phyloP scores from a whole-genome alignment of 805 yeast species.

The Vanderwaltozyma yarrowii region DNA sequence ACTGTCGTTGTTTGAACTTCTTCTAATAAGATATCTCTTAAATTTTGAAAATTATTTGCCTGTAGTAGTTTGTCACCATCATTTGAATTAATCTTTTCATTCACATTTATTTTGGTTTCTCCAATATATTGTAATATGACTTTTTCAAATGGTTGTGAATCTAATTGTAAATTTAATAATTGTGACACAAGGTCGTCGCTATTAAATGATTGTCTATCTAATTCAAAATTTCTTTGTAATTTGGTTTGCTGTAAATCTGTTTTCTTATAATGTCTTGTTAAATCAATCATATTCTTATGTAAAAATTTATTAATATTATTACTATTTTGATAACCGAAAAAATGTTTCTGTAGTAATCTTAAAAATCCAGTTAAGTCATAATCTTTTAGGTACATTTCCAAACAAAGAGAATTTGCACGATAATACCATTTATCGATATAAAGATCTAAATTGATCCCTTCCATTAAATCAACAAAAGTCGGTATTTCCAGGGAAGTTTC shows the following conservation, averaged over 20 bases:
- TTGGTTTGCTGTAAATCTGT: constrained; percentile 8
- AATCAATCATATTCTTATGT: constrained; percentile 17
- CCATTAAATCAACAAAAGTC: constrained; percentile 13
- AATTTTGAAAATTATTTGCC: constrained; percentile 34
- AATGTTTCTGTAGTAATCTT: constrained; percentile 43
- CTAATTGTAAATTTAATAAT: constrained; percentile 31
- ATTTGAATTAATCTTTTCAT: not conserved
- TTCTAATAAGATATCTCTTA: constrained; percentile 36
- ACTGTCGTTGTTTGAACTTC: constrained; percentile 25
- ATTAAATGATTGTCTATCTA: constrained; percentile 4
- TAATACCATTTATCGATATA: constrained; percentile 51
- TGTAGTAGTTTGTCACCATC: constrained; percentile 29
- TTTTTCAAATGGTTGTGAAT: constrained; percentile 23
- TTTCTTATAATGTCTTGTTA: constrained; percentile 20
- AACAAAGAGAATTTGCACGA: constrained; percentile 54
- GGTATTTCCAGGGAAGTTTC: constrained; percentile 18
- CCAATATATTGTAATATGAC: constrained; percentile 12
- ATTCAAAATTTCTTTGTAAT: constrained; percentile 26
- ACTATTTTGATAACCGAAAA: constrained; percentile 31
- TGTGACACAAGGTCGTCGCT: constrained; percentile 17
- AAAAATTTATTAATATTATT: constrained; percentile 17
- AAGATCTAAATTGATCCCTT: constrained; percentile 37
- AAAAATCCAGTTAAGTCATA: constrained; percentile 43
- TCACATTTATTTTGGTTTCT: not conserved
- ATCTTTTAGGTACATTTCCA: constrained; percentile 50